Base-by-base conservation (phyloP, 345 rosid species). In the Pelargonium nanum region DNA sequence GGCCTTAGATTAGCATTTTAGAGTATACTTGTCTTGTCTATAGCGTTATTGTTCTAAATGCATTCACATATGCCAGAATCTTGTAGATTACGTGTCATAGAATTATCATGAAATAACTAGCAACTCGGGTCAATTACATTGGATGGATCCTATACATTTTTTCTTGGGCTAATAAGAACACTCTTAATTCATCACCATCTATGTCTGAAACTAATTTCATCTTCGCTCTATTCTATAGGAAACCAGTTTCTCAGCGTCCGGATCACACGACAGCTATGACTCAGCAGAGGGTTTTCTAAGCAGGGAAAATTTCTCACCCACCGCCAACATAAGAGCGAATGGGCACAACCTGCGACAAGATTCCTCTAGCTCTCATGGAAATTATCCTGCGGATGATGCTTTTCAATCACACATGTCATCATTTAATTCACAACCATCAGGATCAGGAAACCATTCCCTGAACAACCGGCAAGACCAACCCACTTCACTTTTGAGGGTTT, bases 191-290 rank as follows among this genome's bases (percentile, higher is more conserved):
- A 21, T n/a, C 0, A 51, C 59, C 34, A n/a, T 40, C 48, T 40
- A 40, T 40, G 15, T 40, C 48, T 40, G 48, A 40, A 40, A 40
- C 48, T 40, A 17, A 40, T 12, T 40, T 40, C 58, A 22, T 26
- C 56, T 55, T 65, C 60, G 28, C 26, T 55, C 65, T 5, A 64
- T 34, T 15, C 51, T 64, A 32, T 56, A 75, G 84, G 80, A 73
- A 60, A 56, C 73, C 44, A 73, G 68, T 64, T 59, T 70, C 45
- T 65, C 60, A 1, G 50, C 70, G n/a, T 72, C 75, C 12, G 78
- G 58, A 48, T 81, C 86, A 40, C 58, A 58, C 51, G 62, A 54
- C 62, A 79, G 76, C 73, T 75, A 63, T 56, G 78, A 68, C 52
- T 75, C 76, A 1, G 75, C 61, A 12, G 77, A 68, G 28, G 59